phyloP scores from a whole-genome alignment of 169 alveolate genomes.

The Cryptosporidium sp. region DNA sequence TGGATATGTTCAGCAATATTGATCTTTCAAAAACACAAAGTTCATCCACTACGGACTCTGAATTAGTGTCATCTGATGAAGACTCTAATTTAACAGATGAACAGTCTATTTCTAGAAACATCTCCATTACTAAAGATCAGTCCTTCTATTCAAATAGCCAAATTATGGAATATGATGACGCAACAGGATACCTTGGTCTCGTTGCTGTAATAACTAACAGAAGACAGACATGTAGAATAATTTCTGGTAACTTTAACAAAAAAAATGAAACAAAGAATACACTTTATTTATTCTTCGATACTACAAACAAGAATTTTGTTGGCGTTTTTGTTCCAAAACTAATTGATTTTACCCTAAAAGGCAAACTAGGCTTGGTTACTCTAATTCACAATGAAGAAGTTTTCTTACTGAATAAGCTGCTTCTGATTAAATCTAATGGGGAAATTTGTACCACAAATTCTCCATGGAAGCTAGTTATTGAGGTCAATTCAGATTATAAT shows the following conservation, averaged over 20 bases:
- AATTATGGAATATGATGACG: conserved; percentile 2
- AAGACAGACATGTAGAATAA: conserved; percentile 15
- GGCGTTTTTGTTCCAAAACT: conserved; percentile 13
- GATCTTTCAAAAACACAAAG: background rate
- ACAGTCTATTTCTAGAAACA: background rate
- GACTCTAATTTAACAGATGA: background rate
- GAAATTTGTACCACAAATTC: background rate
- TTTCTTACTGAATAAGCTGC: conserved; percentile 12
- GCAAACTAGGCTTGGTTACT: conserved; percentile 29
- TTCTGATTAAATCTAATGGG: conserved; percentile 10
- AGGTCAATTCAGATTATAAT: conserved; percentile 28
- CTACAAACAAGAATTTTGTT: conserved; percentile 21
- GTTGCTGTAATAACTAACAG: conserved; percentile 6
- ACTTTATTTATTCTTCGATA: conserved; percentile 36
- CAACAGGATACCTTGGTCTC: conserved; percentile 20
- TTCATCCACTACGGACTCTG: conserved; percentile 1
- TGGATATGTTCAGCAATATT: background rate
- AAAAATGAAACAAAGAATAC: conserved; percentile 27
- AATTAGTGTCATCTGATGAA: conserved; percentile 1
- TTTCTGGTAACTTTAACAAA: conserved; percentile 30
- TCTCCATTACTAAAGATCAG: background rate
- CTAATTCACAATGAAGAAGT: conserved; percentile 7
- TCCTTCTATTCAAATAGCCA: conserved; percentile 10
- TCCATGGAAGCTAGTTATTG: conserved; percentile 58
- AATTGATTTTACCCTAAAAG: conserved; percentile 15